A percentile compares a stretch with the other conserved stretches of the same genome.
Conservation (phyloP, 2,329 filamentous ascomycete genomes). For the Epichloe glyceriae region DNA sequence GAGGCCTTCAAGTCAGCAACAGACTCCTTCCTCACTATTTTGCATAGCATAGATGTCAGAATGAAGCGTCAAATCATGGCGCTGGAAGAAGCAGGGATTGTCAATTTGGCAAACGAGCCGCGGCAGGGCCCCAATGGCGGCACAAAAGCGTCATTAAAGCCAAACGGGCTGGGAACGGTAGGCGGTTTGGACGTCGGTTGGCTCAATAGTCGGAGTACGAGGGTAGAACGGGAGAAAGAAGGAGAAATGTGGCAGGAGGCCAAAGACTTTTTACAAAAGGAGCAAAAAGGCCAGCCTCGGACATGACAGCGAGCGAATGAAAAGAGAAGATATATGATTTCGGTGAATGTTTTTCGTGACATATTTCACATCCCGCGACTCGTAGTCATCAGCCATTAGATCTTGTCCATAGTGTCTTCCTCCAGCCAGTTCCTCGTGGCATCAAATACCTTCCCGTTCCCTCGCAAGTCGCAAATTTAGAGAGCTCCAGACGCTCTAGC, state of each 20-base stretch:
- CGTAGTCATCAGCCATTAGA: background rate
- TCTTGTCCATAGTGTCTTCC: background rate
- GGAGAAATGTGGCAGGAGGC: conserved; percentile 56
- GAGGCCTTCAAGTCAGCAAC: conserved; percentile 45
- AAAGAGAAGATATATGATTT: background rate
- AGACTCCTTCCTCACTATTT: conserved; percentile 54
- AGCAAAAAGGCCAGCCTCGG: conserved; percentile 3
- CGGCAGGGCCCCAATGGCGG: conserved; percentile 22
- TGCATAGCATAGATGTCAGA: conserved; percentile 62
- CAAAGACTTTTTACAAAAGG: conserved; percentile 23
- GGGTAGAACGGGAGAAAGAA: conserved; percentile 73
- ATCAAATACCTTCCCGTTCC: background rate
- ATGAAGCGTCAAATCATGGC: conserved; percentile 57
- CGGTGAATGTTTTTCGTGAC: too few relatives aligned
- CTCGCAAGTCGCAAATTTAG: background rate
- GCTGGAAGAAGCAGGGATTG: conserved; percentile 68
- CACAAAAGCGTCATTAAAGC: conserved; percentile 33
- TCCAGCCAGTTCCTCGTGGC: background rate
- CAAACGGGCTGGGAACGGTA: conserved; percentile 42
- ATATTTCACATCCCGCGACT: too few relatives aligned
- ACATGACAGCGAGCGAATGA: background rate
- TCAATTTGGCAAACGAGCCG: conserved; percentile 32
- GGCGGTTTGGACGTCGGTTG: conserved; percentile 69
- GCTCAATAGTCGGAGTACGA: conserved; percentile 75
- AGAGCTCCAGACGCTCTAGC: conserved; percentile 5